Evolutionary conservation across 2,329 filamentous ascomycete genomes (phyloP).

Genomic region (Microdochium trichocladiopsis): DNA sequence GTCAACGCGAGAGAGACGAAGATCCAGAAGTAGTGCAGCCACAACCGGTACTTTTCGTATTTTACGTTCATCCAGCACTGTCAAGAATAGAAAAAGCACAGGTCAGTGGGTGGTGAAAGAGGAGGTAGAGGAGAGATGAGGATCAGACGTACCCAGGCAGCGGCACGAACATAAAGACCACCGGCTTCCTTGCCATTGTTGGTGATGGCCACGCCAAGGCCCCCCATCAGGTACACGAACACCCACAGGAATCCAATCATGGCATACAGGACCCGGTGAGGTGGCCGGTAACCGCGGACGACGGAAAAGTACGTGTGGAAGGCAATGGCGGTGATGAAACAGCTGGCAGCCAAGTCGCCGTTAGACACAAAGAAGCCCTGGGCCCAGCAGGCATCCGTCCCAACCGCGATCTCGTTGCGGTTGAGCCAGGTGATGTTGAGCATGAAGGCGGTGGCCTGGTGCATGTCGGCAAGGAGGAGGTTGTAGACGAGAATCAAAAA

Average conservation of each 20-base stretch:
- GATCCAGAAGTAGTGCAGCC: slow-evolving; percentile 58
- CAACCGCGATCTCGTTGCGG: slow-evolving; percentile 44
- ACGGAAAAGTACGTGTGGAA: slow-evolving; percentile 60
- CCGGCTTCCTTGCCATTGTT: slow-evolving; percentile 30
- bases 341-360: slow-evolving; percentile 58
- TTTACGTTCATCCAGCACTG: slow-evolving; percentile 55
- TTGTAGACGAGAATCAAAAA: slow-evolving; percentile 66
- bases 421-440: slow-evolving; percentile 54
- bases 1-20: slow-evolving; percentile 31
- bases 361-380: slow-evolving; percentile 65
- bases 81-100: neutral
- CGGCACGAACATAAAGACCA: slow-evolving; percentile 56
- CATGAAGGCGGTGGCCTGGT: slow-evolving; percentile 57
- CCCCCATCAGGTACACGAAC: slow-evolving; percentile 50
- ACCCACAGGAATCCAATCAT: slow-evolving; percentile 45
- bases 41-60: slow-evolving; percentile 45
- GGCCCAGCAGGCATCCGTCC: slow-evolving; percentile 46
- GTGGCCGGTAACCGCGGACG: slow-evolving; percentile 45
- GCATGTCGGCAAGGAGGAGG: slow-evolving; percentile 59
- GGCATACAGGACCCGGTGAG: slow-evolving; percentile 40
- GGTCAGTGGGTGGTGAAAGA: neutral
- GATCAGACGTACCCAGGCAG: slow-evolving; percentile 45
- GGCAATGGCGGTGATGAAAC: slow-evolving; percentile 61
- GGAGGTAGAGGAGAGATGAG: neutral
- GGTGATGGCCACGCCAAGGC: slow-evolving; percentile 40